Evolutionary conservation across 345 rosid genomes (phyloP).

Genomic region (Corchorus capsularis): DNA sequence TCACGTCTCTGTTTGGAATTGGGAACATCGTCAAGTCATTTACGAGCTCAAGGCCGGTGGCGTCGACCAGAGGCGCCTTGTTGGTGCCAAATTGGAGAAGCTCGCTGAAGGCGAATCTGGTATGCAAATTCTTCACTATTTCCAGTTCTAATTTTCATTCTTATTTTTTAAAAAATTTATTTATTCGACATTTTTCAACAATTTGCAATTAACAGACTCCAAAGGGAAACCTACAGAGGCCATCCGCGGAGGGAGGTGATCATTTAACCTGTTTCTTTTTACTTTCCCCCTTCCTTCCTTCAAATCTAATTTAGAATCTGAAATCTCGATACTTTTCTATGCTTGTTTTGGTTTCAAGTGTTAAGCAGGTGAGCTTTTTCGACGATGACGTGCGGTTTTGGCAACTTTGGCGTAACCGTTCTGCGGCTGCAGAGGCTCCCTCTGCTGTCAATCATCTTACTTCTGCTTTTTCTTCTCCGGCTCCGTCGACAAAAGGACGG

Average conservation of each 20-base stretch:
- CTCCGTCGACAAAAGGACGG: slow-evolving; percentile 88
- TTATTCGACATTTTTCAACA: background rate
- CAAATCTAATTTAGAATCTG: background rate
- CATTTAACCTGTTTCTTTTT: background rate
- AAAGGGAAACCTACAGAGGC: slow-evolving; percentile 92
- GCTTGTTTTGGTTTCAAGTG: slow-evolving; percentile 46
- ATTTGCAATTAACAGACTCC: slow-evolving; percentile 42
- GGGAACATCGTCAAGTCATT: slow-evolving; percentile 99
- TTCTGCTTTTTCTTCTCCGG: slow-evolving; percentile 77
- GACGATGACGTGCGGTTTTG: slow-evolving; percentile 96
- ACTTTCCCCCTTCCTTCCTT: background rate
- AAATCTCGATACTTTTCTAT: slow-evolving; percentile 3
- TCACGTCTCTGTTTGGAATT: slow-evolving; percentile 98
- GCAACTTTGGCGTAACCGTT: slow-evolving; percentile 93
- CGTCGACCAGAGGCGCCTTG: slow-evolving; percentile 93
- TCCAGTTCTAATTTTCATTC: background rate
- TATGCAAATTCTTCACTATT: slow-evolving; percentile 12
- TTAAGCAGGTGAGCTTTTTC: slow-evolving; percentile 91
- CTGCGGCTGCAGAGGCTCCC: slow-evolving; percentile 97
- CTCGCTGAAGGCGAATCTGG: slow-evolving; percentile 98
- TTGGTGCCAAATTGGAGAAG: slow-evolving; percentile 96
- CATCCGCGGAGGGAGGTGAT: slow-evolving; percentile 92
- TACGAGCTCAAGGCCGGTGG: slow-evolving; percentile 98
- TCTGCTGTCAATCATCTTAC: slow-evolving; percentile 82
- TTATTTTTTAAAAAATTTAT: background rate